Evolutionary conservation across 177 flowering plant species (phyloP), one percentile per base, ranked within the genome.

Genomic region (Vitis hybrid): DNA sequence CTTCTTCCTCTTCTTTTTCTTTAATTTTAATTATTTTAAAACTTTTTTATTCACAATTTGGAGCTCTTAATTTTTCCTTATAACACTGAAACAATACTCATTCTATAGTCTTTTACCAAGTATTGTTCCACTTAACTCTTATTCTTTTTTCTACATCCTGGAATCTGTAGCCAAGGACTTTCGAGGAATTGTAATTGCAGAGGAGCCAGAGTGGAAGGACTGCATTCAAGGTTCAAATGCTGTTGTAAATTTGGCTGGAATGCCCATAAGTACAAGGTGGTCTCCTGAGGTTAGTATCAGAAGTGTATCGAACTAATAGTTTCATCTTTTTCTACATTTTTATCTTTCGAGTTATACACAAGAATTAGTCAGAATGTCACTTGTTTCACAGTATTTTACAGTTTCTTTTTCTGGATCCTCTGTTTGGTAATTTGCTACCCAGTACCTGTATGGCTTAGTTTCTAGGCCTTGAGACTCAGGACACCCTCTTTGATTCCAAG

Each of bases 241-340:
- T 62, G 96, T 95, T 69, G 96, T 95, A 56, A 95, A 95, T 84
- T 82, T 95, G 80, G 99, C 99, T 67, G 99, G 99, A 73, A 30
- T 85, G 86, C 94, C 98, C 18, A 91, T 93, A 67, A 93, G 98
- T 80, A 95, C 94, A 65, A 89, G 99, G 81, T 95, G 99, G 98
- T 91, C 97, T 32, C 71, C 87, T 57, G 94, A 93, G 97, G 99
- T 95, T 77, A 57, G 81, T 75, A 17, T 34, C 62, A 56, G 1
- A 21, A 13, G 52, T 34, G 17, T 19, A 30, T 40, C 12, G 18
- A 14, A 30, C n/a, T 21, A 21, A 56, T 34, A 5, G 40, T 34
- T 34, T 34, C 0, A 34, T 34, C 40, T 34, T 34, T 34, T 5
- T 34, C 6, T 34, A 34, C 40, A 34, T 34, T 34, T 52, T 32